Evolutionary conservation across 768 basidiomycete genomes (phyloP).

Genomic region (Omphalotus guepiniiformis): DNA sequence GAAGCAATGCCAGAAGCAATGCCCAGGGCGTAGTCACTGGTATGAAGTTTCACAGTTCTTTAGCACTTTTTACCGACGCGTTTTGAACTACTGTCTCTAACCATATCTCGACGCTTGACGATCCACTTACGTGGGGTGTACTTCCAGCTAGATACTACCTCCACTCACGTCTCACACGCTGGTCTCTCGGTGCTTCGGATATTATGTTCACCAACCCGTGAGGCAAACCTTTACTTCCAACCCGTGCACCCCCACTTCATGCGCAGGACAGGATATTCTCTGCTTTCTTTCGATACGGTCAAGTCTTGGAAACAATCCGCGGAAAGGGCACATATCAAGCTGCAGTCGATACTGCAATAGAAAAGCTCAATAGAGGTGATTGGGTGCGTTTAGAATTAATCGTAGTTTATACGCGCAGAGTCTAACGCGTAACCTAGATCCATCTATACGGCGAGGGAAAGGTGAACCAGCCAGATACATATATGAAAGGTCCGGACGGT

Average conservation of each 20-base stretch:
- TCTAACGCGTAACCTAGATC: slow-evolving; percentile 45
- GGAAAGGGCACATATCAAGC: slow-evolving; percentile 88
- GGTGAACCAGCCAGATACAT: slow-evolving; percentile 67
- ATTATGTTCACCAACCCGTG: slow-evolving; percentile 94
- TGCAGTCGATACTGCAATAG: slow-evolving; percentile 79
- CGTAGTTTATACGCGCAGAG: not conserved
- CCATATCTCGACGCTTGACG: slow-evolving; percentile 89
- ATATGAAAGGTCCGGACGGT: slow-evolving; percentile 38
- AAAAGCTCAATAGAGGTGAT: slow-evolving; percentile 72
- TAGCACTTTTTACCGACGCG: slow-evolving; percentile 7
- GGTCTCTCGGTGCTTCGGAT: slow-evolving; percentile 91
- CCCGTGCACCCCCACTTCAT: slow-evolving; percentile 7
- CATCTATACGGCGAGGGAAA: slow-evolving; percentile 91
- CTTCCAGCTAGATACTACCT: slow-evolving; percentile 65
- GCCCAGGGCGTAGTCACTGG: slow-evolving; percentile 74
- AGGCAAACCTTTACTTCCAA: slow-evolving; percentile 23
- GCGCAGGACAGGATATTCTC: slow-evolving; percentile 65
- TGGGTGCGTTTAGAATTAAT: slow-evolving; percentile 60
- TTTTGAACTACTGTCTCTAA: slow-evolving; percentile 64
- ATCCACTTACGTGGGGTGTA: slow-evolving; percentile 84
- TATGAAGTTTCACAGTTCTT: slow-evolving; percentile 28
- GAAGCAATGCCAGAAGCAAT: too few relatives aligned
- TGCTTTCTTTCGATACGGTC: slow-evolving; percentile 82
- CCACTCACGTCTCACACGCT: slow-evolving; percentile 60
- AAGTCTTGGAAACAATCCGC: slow-evolving; percentile 88